Evolutionary conservation across 164 flowering plant species (phyloP), one percentile per base, ranked within the genome.

Genomic region (Pachysandra terminalis): DNA sequence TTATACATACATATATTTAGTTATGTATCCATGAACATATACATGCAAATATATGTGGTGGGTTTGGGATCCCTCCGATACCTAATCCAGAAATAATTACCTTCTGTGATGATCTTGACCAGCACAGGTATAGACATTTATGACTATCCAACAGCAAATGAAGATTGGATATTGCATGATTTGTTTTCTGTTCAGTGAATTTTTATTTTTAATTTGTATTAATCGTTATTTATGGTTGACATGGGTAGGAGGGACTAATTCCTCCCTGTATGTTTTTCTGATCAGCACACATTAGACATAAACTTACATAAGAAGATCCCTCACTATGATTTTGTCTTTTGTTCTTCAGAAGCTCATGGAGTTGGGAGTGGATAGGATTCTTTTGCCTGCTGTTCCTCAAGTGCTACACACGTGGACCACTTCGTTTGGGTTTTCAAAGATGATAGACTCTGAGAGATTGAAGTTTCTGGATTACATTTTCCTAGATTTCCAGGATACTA

Each of bases 361-460:
- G 55, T 64, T 96, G 53, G 96, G 93, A 56, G 90, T 93, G n/a
- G 86, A 90, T 79, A 86, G 84, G 81, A 65, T 93, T 66, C 73
- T 91, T 68, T 76, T 96, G 79, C 97, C 99, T 54, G 93, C 99
- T 53, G 83, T 81, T 57, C 81, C 85, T 23, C 76, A 73, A 63
- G 79, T 85, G 35, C 68, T 90, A 17, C 71, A 81, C 51, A 78
- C 94, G 22, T 95, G 99, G 99, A 87, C 84, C 14, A 64, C 69
- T 53, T 77, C 93, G 26, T 92, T 95, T 78, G 98, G 97, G 21
- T 95, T 89, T 69, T 75, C 90, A 23, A 65, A 62, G 72, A 79
- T 92, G 86, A 67, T 78, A 12, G 61, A 72, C 19, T 70, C 78
- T 1, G 95, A 95, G 63, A 89, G 87, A 79, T 68, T 81, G 52